Evolutionary conservation across 2,329 filamentous ascomycete species (phyloP).

Genomic region (Diaporthe eres): DNA sequence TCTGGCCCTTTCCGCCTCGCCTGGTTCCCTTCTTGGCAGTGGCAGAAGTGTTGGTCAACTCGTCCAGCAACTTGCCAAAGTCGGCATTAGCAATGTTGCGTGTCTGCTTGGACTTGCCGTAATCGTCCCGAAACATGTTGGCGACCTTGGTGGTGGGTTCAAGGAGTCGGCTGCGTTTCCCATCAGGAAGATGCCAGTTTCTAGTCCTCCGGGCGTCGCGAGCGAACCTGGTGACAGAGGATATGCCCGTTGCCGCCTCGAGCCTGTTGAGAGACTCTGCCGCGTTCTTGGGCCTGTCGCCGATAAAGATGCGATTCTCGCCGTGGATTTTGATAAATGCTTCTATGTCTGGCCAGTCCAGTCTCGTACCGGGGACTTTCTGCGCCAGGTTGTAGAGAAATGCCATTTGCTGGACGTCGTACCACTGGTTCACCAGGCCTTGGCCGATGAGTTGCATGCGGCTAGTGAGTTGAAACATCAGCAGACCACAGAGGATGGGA

Average conservation of each 20-base stretch:
- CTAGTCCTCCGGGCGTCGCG: background rate
- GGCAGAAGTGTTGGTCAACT: background rate
- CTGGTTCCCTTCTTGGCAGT: background rate
- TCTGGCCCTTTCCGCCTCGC: background rate
- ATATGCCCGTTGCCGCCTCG: slow-evolving; percentile 4
- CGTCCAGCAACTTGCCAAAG: slow-evolving; percentile 3
- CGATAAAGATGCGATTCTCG: slow-evolving; percentile 6
- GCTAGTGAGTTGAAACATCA: background rate
- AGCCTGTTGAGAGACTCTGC: slow-evolving; percentile 20
- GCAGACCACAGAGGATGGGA: background rate
- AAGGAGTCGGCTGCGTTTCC: background rate
- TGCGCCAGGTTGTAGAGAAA: slow-evolving; percentile 5
- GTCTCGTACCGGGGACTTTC: background rate
- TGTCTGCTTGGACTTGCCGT: background rate
- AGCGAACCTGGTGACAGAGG: background rate
- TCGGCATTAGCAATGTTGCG: slow-evolving; percentile 21
- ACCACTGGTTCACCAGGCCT: slow-evolving; percentile 11
- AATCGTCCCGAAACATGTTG: slow-evolving; percentile 16
- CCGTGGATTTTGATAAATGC: slow-evolving; percentile 7
- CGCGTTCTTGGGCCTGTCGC: background rate
- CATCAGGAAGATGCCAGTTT: background rate
- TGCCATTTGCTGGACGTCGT: slow-evolving; percentile 20
- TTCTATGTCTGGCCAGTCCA: slow-evolving; percentile 6
- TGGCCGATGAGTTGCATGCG: slow-evolving; percentile 16
- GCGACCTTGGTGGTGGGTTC: slow-evolving; percentile 1